phyloP scores from a whole-genome alignment of 2,329 filamentous ascomycete genomes.

The Trichoderma sp. region DNA sequence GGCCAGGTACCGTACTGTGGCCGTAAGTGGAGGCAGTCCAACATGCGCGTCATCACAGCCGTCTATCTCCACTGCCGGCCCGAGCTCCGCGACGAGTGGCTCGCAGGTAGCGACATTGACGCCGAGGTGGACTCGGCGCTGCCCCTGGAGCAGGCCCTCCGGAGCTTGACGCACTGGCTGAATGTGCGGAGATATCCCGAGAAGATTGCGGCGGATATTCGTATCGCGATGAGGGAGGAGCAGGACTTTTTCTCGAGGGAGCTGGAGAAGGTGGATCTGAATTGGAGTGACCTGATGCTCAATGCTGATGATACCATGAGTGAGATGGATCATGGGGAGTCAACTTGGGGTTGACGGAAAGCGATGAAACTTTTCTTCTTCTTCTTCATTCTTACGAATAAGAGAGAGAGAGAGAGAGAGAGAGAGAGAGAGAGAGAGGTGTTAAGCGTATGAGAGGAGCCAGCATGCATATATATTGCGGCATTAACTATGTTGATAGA shows the following conservation, averaged over 20 bases:
- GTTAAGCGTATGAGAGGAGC: neutral
- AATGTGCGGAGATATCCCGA: slow-evolving; percentile 83
- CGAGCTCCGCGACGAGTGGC: slow-evolving; percentile 92
- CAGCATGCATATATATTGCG: neutral
- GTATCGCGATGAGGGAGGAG: slow-evolving; percentile 66
- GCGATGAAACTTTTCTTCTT: neutral
- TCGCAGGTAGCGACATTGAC: slow-evolving; percentile 87
- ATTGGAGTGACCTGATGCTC: slow-evolving; percentile 48
- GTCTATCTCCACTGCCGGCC: slow-evolving; percentile 93
- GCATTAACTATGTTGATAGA: neutral
- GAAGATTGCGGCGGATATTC: slow-evolving; percentile 64
- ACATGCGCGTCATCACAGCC: slow-evolving; percentile 98
- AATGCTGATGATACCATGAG: slow-evolving; percentile 39
- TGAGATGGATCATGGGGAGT: slow-evolving; percentile 39
- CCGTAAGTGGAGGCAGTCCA: slow-evolving; percentile 94
- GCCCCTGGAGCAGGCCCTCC: slow-evolving; percentile 85
- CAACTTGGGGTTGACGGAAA: slow-evolving; percentile 30
- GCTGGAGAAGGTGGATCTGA: slow-evolving; percentile 68
- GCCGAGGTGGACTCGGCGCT: slow-evolving; percentile 91
- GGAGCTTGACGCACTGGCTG: slow-evolving; percentile 92
- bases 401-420: neutral
- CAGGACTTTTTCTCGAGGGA: slow-evolving; percentile 79
- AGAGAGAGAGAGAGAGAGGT: too few species aligned
- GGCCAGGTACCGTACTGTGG: slow-evolving; percentile 98
- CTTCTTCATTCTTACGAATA: neutral